Evolutionary conservation across 106 monocot species (phyloP).

Genomic region (Platanthera guangdongensis): DNA sequence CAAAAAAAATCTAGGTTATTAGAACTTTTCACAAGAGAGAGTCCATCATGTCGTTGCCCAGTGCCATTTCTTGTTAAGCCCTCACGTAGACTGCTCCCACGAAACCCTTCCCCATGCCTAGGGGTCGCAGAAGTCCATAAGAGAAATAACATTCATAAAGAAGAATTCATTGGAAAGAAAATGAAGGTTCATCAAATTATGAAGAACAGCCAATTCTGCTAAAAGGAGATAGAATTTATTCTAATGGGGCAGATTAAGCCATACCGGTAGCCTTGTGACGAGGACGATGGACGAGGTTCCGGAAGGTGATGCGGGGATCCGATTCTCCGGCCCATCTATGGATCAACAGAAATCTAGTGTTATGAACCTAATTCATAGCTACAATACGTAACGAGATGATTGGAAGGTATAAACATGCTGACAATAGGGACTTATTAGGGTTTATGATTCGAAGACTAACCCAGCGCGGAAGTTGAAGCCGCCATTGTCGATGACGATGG

Average conservation of each 20-base stretch:
- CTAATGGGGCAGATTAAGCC: background rate
- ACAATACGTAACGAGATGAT: background rate
- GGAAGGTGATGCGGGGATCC: constrained; percentile 79
- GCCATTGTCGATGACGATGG: constrained; percentile 97
- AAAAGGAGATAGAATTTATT: background rate
- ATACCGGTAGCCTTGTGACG: constrained; percentile 82
- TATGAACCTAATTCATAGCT: background rate
- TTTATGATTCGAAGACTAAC: constrained; percentile 43
- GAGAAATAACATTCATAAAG: background rate
- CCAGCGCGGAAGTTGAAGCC: constrained; percentile 75
- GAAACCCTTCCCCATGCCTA: too few relatives aligned
- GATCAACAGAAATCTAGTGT: background rate
- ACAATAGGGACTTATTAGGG: constrained; percentile 8
- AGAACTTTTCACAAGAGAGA: too few relatives aligned
- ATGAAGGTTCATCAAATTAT: background rate
- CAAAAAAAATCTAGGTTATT: too few relatives aligned
- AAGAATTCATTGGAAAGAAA: background rate
- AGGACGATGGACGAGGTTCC: constrained; percentile 80
- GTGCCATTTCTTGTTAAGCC: too few relatives aligned
- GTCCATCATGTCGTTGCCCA: too few relatives aligned
- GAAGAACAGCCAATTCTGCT: background rate
- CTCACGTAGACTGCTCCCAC: too few relatives aligned
- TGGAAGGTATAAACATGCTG: background rate
- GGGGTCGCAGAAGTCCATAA: background rate
- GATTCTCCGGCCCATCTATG: constrained; percentile 91